A percentile compares a stretch with the other conserved stretches of the same genome.
phyloP scores from a whole-genome alignment of 2,329 filamentous ascomycete genomes.

The Nemania bipapillata region DNA sequence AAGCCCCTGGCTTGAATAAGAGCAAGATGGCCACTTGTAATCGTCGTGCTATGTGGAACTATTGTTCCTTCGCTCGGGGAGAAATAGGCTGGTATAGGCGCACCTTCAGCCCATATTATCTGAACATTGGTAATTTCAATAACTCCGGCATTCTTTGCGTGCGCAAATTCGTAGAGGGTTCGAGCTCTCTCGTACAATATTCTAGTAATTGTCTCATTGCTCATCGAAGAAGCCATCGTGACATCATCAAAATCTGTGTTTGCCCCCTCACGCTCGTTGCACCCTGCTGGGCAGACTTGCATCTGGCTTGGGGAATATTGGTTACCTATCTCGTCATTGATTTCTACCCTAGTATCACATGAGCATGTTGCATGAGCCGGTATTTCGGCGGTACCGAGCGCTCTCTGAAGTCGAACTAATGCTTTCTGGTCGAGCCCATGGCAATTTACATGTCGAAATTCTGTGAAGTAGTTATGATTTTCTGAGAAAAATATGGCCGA shows the following conservation, averaged over 20 bases:
- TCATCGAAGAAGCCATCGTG: no score
- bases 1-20: constrained; percentile 2
- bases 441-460: background rate
- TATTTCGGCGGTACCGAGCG: no score
- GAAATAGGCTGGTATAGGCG: constrained; percentile 20
- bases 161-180: background rate
- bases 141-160: background rate
- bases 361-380: no score
- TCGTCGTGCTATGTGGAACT: background rate
- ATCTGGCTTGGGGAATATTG: background rate
- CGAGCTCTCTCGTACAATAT: background rate
- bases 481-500: background rate
- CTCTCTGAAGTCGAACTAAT: no score
- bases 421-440: background rate
- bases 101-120: background rate
- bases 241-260: background rate
- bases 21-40: constrained; percentile 17
- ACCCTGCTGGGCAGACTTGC: constrained; percentile 15
- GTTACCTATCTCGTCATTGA: background rate
- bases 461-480: background rate
- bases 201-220: background rate
- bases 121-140: background rate
- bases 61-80: background rate
- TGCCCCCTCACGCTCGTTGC: background rate
- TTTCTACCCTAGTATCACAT: background rate